phyloP scores from a whole-genome alignment of 2,329 filamentous ascomycete species.

The Sporothrix variecibatus region DNA sequence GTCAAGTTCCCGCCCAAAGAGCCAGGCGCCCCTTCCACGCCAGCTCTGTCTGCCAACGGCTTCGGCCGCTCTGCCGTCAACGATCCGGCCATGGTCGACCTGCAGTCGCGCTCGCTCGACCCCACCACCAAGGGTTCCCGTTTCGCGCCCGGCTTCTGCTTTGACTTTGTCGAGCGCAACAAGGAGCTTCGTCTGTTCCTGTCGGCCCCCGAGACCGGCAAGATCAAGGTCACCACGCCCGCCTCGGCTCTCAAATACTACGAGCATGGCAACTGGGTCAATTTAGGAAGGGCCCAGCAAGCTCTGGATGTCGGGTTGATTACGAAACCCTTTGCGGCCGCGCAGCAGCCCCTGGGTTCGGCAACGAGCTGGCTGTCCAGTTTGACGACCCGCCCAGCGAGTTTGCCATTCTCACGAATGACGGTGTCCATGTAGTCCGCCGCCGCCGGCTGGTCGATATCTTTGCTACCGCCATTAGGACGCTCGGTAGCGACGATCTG shows the following conservation, averaged over 20 bases:
- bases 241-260: conserved; percentile 62
- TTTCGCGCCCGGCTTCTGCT: conserved; percentile 87
- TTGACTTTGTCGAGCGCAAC: conserved; percentile 66
- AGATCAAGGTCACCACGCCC: conserved; percentile 65
- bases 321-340: conserved; percentile 70
- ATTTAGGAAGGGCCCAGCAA: conserved; percentile 63
- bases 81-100: conserved; percentile 47
- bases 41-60: background rate
- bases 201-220: conserved; percentile 82
- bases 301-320: conserved; percentile 79
- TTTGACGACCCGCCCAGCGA: conserved; percentile 82
- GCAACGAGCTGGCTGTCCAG: conserved; percentile 95
- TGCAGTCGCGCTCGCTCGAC: conserved; percentile 52
- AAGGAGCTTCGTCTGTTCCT: conserved; percentile 65
- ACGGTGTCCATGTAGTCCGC: conserved; percentile 82
- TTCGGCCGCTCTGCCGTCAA: conserved; percentile 31
- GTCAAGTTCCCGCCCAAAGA: conserved; percentile 83
- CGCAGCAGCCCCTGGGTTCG: conserved; percentile 74
- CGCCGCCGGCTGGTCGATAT: conserved; percentile 86
- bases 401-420: conserved; percentile 88
- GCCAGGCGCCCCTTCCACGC: conserved; percentile 33
- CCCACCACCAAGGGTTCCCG: conserved; percentile 56
- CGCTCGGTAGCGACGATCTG: conserved; percentile 73
- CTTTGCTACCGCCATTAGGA: conserved; percentile 79
- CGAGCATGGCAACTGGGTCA: conserved; percentile 80